Conservation (phyloP, 1,284 basidiomycete species). For the Heterobasidion annosum region DNA sequence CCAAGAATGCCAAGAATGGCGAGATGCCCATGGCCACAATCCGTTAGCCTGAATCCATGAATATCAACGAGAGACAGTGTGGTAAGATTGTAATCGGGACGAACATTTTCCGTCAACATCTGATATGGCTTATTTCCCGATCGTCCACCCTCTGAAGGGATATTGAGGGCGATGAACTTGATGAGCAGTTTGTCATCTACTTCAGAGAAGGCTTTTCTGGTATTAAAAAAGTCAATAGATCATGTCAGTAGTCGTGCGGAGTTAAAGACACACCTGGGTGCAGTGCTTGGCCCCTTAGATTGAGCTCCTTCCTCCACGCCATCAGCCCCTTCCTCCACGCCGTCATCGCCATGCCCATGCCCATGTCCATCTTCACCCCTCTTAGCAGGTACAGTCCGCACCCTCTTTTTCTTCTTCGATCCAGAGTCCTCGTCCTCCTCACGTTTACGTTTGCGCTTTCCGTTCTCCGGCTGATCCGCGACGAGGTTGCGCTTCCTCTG, state of each 20-base stretch:
- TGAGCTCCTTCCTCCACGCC: no score
- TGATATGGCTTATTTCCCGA: not conserved
- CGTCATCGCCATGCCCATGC: not conserved
- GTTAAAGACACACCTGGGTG: no score
- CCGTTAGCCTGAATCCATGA: not conserved
- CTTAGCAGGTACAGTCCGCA: no score
- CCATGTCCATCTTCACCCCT: no score
- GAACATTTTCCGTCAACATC: not conserved
- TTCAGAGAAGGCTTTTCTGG: not conserved
- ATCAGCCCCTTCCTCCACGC: not conserved
- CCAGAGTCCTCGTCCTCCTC: not conserved
- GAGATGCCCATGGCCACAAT: not conserved
- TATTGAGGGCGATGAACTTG: not conserved
- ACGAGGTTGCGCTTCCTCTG: not conserved
- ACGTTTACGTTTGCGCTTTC: not conserved
- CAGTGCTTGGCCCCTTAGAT: no score
- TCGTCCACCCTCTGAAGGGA: not conserved
- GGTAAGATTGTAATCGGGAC: not conserved
- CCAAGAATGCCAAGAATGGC: conserved; percentile 6
- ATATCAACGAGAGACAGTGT: not conserved
- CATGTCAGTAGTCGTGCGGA: no score
- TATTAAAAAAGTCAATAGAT: not conserved
- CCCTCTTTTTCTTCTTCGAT: not conserved
- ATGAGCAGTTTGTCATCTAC: not conserved
- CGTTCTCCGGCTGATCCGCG: not conserved